Percentiles rank a stretch among this genome's conserved stretches.
These are phyloP conservation scores for Ogataea philodendri DNA, from an alignment of 805 yeast genomes.

Conservation along the genomic window DNA sequence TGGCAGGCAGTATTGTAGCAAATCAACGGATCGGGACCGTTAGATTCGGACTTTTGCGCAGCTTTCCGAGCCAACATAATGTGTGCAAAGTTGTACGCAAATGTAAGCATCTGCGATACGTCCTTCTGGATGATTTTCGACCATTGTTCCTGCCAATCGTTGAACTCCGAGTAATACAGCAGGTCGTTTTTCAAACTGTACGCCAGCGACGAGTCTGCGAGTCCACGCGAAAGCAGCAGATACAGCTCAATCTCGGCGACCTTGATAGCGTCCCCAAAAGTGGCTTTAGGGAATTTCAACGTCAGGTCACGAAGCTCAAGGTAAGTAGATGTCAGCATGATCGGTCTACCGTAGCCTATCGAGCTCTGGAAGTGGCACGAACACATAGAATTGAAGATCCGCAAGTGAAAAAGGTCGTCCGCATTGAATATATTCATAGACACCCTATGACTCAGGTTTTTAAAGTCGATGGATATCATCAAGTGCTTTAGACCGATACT, in stretches of 20 bases:
- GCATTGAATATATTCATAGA: slow-evolving; percentile 22
- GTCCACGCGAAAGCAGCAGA: slow-evolving; percentile 22
- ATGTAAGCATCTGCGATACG: slow-evolving; percentile 46
- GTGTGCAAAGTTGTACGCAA: slow-evolving; percentile 48
- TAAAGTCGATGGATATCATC: slow-evolving; percentile 46
- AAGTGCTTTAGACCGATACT: slow-evolving; percentile 51
- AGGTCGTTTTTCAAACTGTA: slow-evolving; percentile 16
- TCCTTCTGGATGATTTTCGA: slow-evolving; percentile 44
- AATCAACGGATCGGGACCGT: slow-evolving; percentile 6
- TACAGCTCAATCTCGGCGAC: slow-evolving; percentile 48
- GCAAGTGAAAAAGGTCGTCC: slow-evolving; percentile 49
- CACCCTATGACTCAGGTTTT: slow-evolving; percentile 40
- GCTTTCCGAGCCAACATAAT: slow-evolving; percentile 40
- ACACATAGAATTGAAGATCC: slow-evolving; percentile 53
- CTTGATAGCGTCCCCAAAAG: slow-evolving; percentile 54
- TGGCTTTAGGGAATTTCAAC: slow-evolving; percentile 47
- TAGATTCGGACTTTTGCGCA: slow-evolving; percentile 19
- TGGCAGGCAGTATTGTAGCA: slow-evolving; percentile 40
- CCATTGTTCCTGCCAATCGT: slow-evolving; percentile 49
- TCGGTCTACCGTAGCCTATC: slow-evolving; percentile 49
- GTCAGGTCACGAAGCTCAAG: slow-evolving; percentile 43
- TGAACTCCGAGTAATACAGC: slow-evolving; percentile 35
- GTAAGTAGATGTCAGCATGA: slow-evolving; percentile 38
- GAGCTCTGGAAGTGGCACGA: slow-evolving; percentile 52
- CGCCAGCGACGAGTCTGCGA: slow-evolving; percentile 6